Evolutionary conservation across 2,329 filamentous ascomycete species (phyloP).

Genomic region (Fusarium subtropicale): DNA sequence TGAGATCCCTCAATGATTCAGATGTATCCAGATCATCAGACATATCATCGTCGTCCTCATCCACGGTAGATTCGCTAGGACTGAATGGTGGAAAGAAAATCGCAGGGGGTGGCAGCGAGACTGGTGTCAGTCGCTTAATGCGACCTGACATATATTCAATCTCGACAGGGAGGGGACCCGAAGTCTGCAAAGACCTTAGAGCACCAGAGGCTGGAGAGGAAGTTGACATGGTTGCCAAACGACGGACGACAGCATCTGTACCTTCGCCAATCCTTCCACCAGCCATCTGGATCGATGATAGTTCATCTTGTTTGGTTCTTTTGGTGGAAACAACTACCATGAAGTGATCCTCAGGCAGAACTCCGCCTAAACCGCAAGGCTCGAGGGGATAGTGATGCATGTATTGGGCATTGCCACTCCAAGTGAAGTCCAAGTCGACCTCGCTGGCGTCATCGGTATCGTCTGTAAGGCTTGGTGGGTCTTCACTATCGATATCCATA

Average conservation of each 20-base stretch:
- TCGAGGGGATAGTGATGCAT: conserved; percentile 58
- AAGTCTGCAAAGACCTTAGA: conserved; percentile 1
- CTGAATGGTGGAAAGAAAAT: conserved; percentile 64
- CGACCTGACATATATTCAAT: conserved; percentile 61
- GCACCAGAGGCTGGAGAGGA: conserved; percentile 49
- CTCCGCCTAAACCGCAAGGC: conserved; percentile 69
- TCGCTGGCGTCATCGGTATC: conserved; percentile 54
- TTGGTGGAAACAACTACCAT: conserved; percentile 65
- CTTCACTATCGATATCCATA: conserved; percentile 48
- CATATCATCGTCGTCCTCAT: conserved; percentile 47
- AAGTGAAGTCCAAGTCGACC: conserved; percentile 59
- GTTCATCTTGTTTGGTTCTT: conserved; percentile 52
- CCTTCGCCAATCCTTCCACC: conserved; percentile 46
- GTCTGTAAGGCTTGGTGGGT: conserved; percentile 51
- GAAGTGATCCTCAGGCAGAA: conserved; percentile 73
- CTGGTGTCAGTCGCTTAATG: conserved; percentile 59
- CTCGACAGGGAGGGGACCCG: conserved; percentile 45
- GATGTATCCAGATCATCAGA: conserved; percentile 49
- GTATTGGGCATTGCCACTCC: conserved; percentile 59
- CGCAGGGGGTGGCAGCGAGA: conserved; percentile 63
- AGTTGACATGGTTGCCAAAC: conserved; percentile 57
- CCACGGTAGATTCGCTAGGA: conserved; percentile 53
- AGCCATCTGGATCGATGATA: not conserved
- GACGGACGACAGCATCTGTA: conserved; percentile 56
- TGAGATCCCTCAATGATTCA: conserved; percentile 48